Base-by-base conservation (phyloP, 2,329 filamentous ascomycete species). In the Aureobasidium namibiae region DNA sequence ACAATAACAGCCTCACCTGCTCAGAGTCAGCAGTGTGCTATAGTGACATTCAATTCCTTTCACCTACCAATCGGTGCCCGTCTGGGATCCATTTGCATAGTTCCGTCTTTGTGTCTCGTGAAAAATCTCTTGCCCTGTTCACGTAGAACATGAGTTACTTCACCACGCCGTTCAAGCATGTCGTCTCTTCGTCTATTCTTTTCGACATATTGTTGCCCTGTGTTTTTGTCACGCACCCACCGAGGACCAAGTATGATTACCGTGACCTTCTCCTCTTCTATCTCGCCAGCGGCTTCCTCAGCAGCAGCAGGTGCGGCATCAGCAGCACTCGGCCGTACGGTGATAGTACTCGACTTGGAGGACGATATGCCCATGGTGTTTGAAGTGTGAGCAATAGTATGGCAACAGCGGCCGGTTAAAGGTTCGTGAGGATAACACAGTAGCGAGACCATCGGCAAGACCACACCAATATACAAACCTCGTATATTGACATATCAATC, bases 61-160 rank as follows among this genome's bases (percentile, higher is more conserved):
- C 13, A 44, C 41, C 8, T 14, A 57, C 54, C 41, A 6, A 57
- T 6, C 39, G 29, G n/a, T 31, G 31, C 11, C 39, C 41, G 48
- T 18, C 38, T 36, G 23, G 54, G 54, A 38, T 57, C 54, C 42
- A 57, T 57, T 14, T 57, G 54, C 54, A 57, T 57, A 23, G 54
- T 57, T 7, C 54, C 42, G 23, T 57, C 54, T 31, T 57, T 57
- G 4, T 57, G 42, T 14, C 54, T 36, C 16, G 54, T 57, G 16
- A 57, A 57, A 33, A 57, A 57, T 6, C 54, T 16, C 24, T 38
- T 57, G 5, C 54, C 54, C 13, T 57, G 54, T 39, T 48, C 14
- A 14, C 54, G 41, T 14, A 57, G 42, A 5, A 21, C 54, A 57
- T 57, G 54, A 4, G 54, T 57, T 10, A 57, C 54, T 42, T 57